Base-by-base conservation (phyloP, 2,329 filamentous ascomycete genomes). In the Fusarium fujikuroi region DNA sequence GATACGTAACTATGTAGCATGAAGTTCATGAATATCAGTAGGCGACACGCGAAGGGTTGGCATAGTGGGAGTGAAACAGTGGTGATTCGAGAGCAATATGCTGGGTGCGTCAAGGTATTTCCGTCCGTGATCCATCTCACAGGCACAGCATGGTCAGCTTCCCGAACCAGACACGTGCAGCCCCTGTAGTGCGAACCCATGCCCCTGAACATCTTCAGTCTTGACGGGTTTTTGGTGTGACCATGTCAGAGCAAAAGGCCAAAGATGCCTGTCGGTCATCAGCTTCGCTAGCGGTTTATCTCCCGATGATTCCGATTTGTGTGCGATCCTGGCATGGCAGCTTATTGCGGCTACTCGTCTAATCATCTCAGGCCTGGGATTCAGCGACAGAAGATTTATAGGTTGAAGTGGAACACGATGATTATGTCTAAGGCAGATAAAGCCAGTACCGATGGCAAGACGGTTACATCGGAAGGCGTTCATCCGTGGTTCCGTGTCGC, bases 131-230 rank as follows among this genome's bases (percentile, higher is more conserved):
- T 66, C 62, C 58, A 50, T 54, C 60, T 66, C 39, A 42, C 30
- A 62, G 53, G 64, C 42, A 46, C 42, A 60, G 53, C 37, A 37
- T 66, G 62, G 63, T 18, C 34, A 49, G 32, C 65, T 74, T 66
- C 75, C 66, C 44, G 43, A 76, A 69, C 19, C 44, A 68, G 70
- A 76, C 50, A 69, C 56, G 54, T 73, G 73, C 73, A 76, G 62
- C 42, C 54, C 59, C 50, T 60, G 63, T 69, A 46, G 34, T 56
- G 47, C 47, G 28, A 69, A 53, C 66, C 69, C 69, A 58, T 69
- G 58, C 56, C 60, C 49, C 66, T 65, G 66, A 65, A 52, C 67
- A 63, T 67, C 59, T 66, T 58, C 14, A 53, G 60, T 69, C 50
- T 64, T 58, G 18, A 53, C 44, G 52, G 53, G 60, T 49, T 59